A percentile compares a stretch with the other conserved stretches of the same genome.
Conservation (phyloP, 148 eudicot genomes). For the Rhododendron henanense region DNA sequence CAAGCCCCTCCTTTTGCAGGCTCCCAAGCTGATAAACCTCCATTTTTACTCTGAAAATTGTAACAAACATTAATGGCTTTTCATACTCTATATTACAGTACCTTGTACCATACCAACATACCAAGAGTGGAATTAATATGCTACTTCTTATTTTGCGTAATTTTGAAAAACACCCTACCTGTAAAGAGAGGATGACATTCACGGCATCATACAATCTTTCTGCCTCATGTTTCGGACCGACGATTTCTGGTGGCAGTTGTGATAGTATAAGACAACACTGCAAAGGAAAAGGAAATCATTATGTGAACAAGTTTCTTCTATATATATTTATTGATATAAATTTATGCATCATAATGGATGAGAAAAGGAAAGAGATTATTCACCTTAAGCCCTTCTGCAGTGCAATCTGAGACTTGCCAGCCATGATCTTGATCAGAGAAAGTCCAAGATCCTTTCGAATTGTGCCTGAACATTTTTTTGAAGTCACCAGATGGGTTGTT, state of each 20-base stretch:
- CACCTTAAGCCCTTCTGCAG: conserved; percentile 62
- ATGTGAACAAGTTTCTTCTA: neutral
- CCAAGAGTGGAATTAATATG: neutral
- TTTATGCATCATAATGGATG: neutral
- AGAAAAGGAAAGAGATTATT: neutral
- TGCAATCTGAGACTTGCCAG: conserved; percentile 62
- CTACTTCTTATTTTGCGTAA: neutral
- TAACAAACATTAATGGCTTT: neutral
- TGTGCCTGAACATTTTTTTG: conserved; percentile 40
- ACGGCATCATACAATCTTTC: conserved; percentile 41
- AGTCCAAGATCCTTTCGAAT: conserved; percentile 60
- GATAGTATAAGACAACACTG: conserved; percentile 37
- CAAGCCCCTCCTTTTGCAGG: too few species aligned
- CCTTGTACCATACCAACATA: neutral
- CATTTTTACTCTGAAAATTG: conserved; percentile 36
- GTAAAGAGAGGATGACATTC: conserved; percentile 42
- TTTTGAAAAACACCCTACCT: conserved; percentile 18
- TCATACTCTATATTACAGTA: too few species aligned
- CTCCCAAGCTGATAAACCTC: conserved; percentile 56
- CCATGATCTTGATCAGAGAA: conserved; percentile 53
- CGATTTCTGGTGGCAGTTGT: conserved; percentile 34
- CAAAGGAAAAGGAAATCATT: neutral
- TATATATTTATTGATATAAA: neutral
- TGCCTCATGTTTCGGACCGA: conserved; percentile 34
- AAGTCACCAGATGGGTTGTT: conserved; percentile 47